Base-by-base conservation (phyloP, 23 red algal genomes). In the Cyanidium caldarium region DNA sequence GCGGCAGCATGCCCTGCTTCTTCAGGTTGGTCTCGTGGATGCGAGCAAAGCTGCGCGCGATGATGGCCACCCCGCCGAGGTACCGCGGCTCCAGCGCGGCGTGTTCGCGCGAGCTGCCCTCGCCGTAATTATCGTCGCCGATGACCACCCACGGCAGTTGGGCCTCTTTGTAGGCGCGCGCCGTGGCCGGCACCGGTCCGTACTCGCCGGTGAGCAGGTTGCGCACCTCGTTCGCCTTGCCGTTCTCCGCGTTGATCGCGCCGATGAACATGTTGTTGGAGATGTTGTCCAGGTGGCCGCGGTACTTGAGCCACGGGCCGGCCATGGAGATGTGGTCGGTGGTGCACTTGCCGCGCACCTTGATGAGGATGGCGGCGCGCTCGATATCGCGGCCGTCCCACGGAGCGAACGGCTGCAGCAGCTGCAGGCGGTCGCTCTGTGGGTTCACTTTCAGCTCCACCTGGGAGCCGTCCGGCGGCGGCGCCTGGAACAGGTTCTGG, bases 211-310 rank as follows among this genome's bases (percentile, higher is more conserved):
- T 88, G 12, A 86, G 17, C 10, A 44, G 73, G 51, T 98, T 88
- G 57, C 79, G 77, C 35, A 98, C 92, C 57, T 76, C 57, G 76
- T 98, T 98, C 31, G 82, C 79, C 68, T 98, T 82, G 0, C 82
- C 84, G 69, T 98, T 98, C 38, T 88, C 84, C 45, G 86, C 84
- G 71, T 98, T 98, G 23, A 88, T 87, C 38, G 84, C 92, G 15
- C 92, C 92, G 36, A 98, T 98, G 38, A 88, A 77, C 83, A 98
- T 84, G 46, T 98, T 98, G 80, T 98, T 98, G 0, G 92, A 98
- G 68, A 98, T 98, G 72, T 98, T 98, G 67, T 98, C 92, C 57
- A 98, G 67, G 77, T 98, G 92, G 36, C 92, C 92, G 14, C 92
- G 84, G 73, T 84, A 98, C 42, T 88, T 98, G 66, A 98, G 70